These are phyloP conservation scores for Oryza punctata DNA, from an alignment of 176 grass and related monocot species.

Conservation along the genomic window DNA sequence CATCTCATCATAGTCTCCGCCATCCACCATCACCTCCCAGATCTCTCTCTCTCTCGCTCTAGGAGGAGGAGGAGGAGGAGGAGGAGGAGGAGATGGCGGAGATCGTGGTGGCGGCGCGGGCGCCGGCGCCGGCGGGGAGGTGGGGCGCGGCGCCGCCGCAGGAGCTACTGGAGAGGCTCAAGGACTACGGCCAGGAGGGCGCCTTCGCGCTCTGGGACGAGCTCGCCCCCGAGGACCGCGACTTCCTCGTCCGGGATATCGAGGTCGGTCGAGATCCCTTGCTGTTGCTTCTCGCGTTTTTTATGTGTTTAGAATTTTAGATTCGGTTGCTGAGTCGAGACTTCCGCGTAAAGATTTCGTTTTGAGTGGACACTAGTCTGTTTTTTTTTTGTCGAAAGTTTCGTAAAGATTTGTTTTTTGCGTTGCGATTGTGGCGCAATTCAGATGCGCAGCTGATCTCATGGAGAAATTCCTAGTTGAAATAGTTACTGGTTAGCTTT, in stretches of 20 bases:
- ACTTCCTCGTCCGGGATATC: conserved; percentile 76
- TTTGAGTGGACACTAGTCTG: neutral
- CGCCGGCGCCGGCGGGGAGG: conserved; percentile 31
- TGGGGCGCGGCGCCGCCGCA: conserved; percentile 72
- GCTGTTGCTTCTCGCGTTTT: neutral
- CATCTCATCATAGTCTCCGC: too few species aligned
- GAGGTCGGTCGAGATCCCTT: conserved; percentile 44
- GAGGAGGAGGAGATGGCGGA: conserved; percentile 49
- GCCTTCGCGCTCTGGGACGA: conserved; percentile 89
- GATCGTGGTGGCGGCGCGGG: conserved; percentile 46
- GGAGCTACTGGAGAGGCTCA: conserved; percentile 83
- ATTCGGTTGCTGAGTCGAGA: neutral
- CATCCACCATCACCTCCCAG: neutral
- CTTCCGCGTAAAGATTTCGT: conserved; percentile 9
- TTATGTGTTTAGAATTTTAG: neutral
- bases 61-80: conserved; percentile 29
- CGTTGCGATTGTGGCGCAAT: neutral
- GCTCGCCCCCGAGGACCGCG: conserved; percentile 74
- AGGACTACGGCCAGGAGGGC: conserved; percentile 81
- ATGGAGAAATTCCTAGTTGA: neutral
- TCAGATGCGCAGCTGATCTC: conserved; percentile 1
- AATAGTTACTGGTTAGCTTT: neutral
- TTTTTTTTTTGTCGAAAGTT: conserved; percentile 32
- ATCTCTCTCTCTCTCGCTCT: neutral
- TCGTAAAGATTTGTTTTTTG: neutral